phyloP scores from a whole-genome alignment of 2,329 filamentous ascomycete species.

The Epichloe hybrida region DNA sequence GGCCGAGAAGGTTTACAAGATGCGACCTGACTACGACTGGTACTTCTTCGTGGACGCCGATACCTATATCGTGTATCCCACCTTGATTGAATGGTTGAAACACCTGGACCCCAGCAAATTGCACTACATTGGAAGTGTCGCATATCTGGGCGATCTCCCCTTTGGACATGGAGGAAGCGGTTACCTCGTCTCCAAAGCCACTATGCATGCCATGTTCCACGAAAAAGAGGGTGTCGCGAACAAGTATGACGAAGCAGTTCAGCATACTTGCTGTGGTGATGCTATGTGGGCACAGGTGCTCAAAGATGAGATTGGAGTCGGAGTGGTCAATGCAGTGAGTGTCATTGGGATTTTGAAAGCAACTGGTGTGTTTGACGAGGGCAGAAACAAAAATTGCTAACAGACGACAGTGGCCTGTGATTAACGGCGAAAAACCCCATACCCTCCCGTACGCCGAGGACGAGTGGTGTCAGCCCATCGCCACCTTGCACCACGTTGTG shows the following conservation, averaged over 20 bases:
- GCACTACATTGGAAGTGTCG: slow-evolving; percentile 37
- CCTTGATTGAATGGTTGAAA: slow-evolving; percentile 34
- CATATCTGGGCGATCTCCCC: slow-evolving; percentile 24
- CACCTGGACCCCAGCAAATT: slow-evolving; percentile 28
- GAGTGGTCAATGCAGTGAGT: slow-evolving; percentile 29
- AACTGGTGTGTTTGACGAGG: neutral
- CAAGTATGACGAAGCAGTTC: slow-evolving; percentile 29
- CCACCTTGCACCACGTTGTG: slow-evolving; percentile 42
- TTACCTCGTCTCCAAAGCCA: slow-evolving; percentile 36
- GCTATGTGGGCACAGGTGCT: slow-evolving; percentile 33
- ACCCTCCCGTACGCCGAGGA: slow-evolving; percentile 31
- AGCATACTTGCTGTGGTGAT: slow-evolving; percentile 37
- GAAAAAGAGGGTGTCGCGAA: slow-evolving; percentile 30
- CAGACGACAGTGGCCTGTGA: slow-evolving; percentile 32
- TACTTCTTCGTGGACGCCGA: slow-evolving; percentile 47
- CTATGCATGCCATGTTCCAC: slow-evolving; percentile 33
- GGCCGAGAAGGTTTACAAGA: slow-evolving; percentile 36
- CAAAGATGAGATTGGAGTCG: slow-evolving; percentile 27
- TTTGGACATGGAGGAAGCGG: slow-evolving; percentile 47
- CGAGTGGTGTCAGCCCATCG: slow-evolving; percentile 43
- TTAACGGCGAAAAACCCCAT: slow-evolving; percentile 41
- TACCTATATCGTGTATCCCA: slow-evolving; percentile 42
- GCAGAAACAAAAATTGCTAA: neutral
- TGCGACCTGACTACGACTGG: slow-evolving; percentile 41
- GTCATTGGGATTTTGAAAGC: neutral